Base-by-base conservation (phyloP, 805 yeast genomes). In the Debaryomyces tyrocola region DNA sequence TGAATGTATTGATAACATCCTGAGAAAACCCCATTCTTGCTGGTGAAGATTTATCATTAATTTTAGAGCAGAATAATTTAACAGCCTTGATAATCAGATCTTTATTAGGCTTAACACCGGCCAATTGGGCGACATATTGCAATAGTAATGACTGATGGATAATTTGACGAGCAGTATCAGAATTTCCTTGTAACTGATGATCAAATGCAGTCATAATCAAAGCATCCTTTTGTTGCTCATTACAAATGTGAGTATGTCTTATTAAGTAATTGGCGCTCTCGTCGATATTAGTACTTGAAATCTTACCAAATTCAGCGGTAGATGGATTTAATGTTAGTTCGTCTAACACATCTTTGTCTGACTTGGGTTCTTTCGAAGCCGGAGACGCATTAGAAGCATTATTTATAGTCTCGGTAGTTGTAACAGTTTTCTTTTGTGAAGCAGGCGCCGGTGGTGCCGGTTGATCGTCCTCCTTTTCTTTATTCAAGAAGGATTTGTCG, bases 121-220 rank as follows among this genome's bases (percentile, higher is more conserved):
- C 67, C 45, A 73, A 58, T 50, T 72, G 77, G 51, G 76, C 72
- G 44, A 86, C 68, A 62, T 89, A 92, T 59, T 89, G 96, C 50
- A 92, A 62, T 28, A 92, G 67, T 56, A 88, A 78, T 1, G 96
- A 84, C 58, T 89, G 94, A 63, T 82, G 85, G 38, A 92, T 84
- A n/a, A 83, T 79, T 49, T 81, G 85, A 49, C 75, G 77, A 8
- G 96, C 82, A 6, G 64, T 62, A 5, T 53, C 50, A 0, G 77
- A 58, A 40, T 89, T 77, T 17, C 83, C 85, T 11, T 77, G 81
- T 50, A 92, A 74, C 62, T 90, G 89, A 46, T 75, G 73, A 58
- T 92, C 96, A 64, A 94, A 94, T 0, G 97, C 95, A 17, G 85
- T 84, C 97, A 92, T 91, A 62, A 91, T 74, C 48, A 94, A 79